Percentiles rank a stretch among this genome's conserved stretches.
phyloP scores from a whole-genome alignment of 345 rosid genomes.

The Mallotus nudiflorus region DNA sequence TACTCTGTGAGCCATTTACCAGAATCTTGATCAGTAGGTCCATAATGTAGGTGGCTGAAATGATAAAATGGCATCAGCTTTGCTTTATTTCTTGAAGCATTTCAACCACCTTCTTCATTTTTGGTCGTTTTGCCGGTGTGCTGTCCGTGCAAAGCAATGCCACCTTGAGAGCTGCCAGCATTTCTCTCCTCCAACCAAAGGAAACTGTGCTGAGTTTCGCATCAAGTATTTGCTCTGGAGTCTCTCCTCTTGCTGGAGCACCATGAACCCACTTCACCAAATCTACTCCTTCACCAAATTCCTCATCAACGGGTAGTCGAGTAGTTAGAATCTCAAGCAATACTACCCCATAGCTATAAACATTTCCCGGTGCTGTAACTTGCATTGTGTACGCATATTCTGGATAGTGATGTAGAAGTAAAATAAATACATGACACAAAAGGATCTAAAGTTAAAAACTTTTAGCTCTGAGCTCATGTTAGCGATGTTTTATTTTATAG shows the following conservation, averaged over 20 bases:
- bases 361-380: constrained; percentile 42
- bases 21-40: background rate
- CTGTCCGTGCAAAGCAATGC: constrained; percentile 35
- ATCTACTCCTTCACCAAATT: constrained; percentile 48
- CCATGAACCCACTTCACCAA: constrained; percentile 43
- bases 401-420: constrained; percentile 2
- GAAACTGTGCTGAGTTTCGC: constrained; percentile 47
- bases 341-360: constrained; percentile 38
- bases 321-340: constrained; percentile 37
- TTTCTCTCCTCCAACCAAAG: constrained; percentile 90
- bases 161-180: constrained; percentile 76
- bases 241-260: constrained; percentile 38
- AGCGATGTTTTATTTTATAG: background rate
- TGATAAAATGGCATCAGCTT: constrained; percentile 31
- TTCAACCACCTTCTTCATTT: constrained; percentile 39
- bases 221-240: constrained; percentile 42
- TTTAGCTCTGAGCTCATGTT: background rate
- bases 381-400: constrained; percentile 43
- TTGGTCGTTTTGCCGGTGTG: constrained; percentile 37
- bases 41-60: background rate
- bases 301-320: constrained; percentile 57
- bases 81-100: constrained; percentile 61
- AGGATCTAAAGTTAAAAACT: too few species aligned
- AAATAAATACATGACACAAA: background rate
- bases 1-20: constrained; percentile 13